Conservation (phyloP, 495 filamentous ascomycete species). For the Hyaloscypha hepaticicola region DNA sequence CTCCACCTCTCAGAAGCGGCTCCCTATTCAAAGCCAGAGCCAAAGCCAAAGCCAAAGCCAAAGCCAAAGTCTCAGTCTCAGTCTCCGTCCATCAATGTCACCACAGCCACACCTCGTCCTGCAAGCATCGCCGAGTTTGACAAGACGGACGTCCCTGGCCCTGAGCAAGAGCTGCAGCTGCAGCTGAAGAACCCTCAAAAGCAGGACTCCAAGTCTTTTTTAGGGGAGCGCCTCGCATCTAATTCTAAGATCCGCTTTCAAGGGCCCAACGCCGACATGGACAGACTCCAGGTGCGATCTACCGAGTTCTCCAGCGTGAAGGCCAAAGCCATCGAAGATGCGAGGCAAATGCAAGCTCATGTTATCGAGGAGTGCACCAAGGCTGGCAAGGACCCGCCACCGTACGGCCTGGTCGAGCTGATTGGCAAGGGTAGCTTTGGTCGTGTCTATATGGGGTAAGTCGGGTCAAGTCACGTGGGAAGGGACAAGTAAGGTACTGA, state of each 20-base stretch:
- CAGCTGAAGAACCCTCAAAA: too few relatives aligned
- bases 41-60: too few relatives aligned
- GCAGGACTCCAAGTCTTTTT: too few relatives aligned
- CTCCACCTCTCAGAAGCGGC: too few relatives aligned
- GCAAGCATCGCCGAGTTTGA: too few relatives aligned
- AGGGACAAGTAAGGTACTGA: constrained; percentile 10
- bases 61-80: too few relatives aligned
- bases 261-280: background rate
- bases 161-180: too few relatives aligned
- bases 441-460: constrained; percentile 83
- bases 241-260: background rate
- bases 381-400: constrained; percentile 46
- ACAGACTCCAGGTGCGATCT: background rate
- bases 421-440: constrained; percentile 97
- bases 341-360: constrained; percentile 50
- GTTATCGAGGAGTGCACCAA: constrained; percentile 49
- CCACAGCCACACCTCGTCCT: too few relatives aligned
- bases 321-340: constrained; percentile 49
- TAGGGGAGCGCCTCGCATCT: too few relatives aligned
- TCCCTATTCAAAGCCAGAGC: too few relatives aligned
- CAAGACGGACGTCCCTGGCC: too few relatives aligned
- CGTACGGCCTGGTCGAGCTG: constrained; percentile 80
- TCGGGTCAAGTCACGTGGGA: constrained; percentile 13
- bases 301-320: constrained; percentile 15
- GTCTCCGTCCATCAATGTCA: too few relatives aligned